Conservation (phyloP, 805 yeast species). For the Priceomyces fermenticarens region DNA sequence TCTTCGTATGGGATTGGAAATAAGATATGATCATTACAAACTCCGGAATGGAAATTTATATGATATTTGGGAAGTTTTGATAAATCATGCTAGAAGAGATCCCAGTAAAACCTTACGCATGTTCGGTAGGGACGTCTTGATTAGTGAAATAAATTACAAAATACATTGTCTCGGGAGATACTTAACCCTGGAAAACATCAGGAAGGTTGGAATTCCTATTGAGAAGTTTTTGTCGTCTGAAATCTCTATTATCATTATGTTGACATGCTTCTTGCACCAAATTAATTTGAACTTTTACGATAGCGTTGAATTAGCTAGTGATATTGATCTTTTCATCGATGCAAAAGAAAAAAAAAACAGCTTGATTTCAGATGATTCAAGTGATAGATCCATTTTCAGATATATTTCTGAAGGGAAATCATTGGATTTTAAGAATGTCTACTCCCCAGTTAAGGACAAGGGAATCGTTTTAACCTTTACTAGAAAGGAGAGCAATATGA, state of each 20-base stretch:
- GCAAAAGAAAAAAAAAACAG: constrained; percentile 2
- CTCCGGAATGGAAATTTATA: constrained; percentile 71
- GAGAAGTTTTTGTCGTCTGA: constrained; percentile 18
- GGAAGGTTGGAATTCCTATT: constrained; percentile 23
- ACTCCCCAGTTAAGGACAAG: constrained; percentile 30
- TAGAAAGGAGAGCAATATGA: constrained; percentile 9
- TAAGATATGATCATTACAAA: constrained; percentile 59
- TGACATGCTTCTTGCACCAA: constrained; percentile 46
- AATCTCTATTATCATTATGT: constrained; percentile 34
- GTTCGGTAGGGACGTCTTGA: constrained; percentile 14
- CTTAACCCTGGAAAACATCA: constrained; percentile 12
- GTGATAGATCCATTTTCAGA: neutral
- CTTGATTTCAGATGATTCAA: constrained; percentile 1
- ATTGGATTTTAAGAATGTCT: constrained; percentile 24
- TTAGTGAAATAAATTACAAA: constrained; percentile 24
- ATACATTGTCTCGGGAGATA: constrained; percentile 19
- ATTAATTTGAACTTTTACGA: constrained; percentile 40
- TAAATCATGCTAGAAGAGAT: constrained; percentile 23
- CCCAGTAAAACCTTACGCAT: constrained; percentile 18
- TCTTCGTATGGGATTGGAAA: constrained; percentile 63
- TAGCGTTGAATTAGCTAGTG: constrained; percentile 7
- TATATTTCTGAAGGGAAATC: constrained; percentile 5
- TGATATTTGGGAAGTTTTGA: constrained; percentile 66
- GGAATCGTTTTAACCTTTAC: constrained; percentile 33
- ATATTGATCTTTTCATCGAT: constrained; percentile 6